These are phyloP conservation scores for Croton laevigatus DNA, from an alignment of 441 rosid genomes.

Conservation along the genomic window DNA sequence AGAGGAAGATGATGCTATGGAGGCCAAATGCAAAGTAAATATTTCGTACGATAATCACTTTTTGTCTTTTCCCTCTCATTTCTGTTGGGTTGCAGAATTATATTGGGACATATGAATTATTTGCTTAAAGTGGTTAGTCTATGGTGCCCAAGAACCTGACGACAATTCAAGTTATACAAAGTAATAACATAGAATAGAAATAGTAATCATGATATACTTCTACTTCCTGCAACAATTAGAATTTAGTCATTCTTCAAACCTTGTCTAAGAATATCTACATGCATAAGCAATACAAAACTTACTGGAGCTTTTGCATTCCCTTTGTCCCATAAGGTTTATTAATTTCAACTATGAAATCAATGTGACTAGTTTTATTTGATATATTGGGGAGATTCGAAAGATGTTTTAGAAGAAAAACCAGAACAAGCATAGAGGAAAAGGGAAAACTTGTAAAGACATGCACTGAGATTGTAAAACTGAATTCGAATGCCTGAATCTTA, in stretches of 20 bases:
- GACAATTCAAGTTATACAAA: too few species aligned
- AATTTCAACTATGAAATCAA: not conserved
- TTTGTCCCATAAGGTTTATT: not conserved
- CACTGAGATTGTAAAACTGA: too few species aligned
- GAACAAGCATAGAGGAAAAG: not conserved
- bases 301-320: not conserved
- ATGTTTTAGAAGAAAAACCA: not conserved
- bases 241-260: not conserved
- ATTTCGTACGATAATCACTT: not conserved
- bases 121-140: not conserved
- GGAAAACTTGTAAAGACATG: not conserved
- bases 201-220: not conserved
- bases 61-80: conserved; percentile 6
- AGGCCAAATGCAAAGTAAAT: conserved; percentile 70
- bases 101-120: not conserved
- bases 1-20: conserved; percentile 60
- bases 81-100: conserved; percentile 13
- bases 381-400: not conserved
- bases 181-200: not conserved
- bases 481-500: too few species aligned
- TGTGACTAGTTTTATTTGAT: not conserved
- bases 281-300: not conserved
- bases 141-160: too few species aligned
- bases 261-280: not conserved
- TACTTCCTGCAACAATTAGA: not conserved